Base-by-base conservation (phyloP, 176 grass and related monocot genomes). In the Paspalum vaginatum region DNA sequence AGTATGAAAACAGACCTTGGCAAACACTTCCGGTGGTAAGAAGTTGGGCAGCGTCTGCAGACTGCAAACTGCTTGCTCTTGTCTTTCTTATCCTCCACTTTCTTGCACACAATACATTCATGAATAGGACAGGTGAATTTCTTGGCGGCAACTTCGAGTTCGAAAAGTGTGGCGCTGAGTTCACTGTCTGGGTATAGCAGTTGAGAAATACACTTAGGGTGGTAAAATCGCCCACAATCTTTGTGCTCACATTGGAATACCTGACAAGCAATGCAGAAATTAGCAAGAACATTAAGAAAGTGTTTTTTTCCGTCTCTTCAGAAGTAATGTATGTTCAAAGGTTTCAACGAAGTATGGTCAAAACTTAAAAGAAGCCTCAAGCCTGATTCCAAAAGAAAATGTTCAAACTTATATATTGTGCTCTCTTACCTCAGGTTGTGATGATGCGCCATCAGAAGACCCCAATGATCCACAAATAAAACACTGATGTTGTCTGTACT, bases 31-130 rank as follows among this genome's bases (percentile, higher is more conserved):
- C 83, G 71, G 69, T 97, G 95, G 41, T 97, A 97, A 39, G 60
- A 72, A 22, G 86, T 92, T 58, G 95, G 92, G 62, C 95, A 97
- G 21, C 95, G 87, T 77, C 92, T 92, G 71, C 91, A 97, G 9
- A 94, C 68, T 71, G 95, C 95, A 55, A 98, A 91, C 47, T 89
- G 92, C 77, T 86, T 81, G 11, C 78, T 48, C 38, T 14, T 20
- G 17, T 68, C 79, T 38, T 79, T 44, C 59, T 87, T 88, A 10
- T 87, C 60, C 79, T 98, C 92, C 60, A 14, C 40, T 80, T 54
- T 44, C 84, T 75, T 83, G 69, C 95, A 98, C 24, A 62, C 54
- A 24, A 58, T 57, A 59, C 95, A 98, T 80, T 80, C 84, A 84
- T 98, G 95, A 65, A 85, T 44, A 8, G 92, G 89, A 79, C 95